A percentile compares a stretch with the other conserved stretches of the same genome.
Evolutionary conservation across 306 rosid species (phyloP).

Genomic region (Sphenostylis stenocarpa): DNA sequence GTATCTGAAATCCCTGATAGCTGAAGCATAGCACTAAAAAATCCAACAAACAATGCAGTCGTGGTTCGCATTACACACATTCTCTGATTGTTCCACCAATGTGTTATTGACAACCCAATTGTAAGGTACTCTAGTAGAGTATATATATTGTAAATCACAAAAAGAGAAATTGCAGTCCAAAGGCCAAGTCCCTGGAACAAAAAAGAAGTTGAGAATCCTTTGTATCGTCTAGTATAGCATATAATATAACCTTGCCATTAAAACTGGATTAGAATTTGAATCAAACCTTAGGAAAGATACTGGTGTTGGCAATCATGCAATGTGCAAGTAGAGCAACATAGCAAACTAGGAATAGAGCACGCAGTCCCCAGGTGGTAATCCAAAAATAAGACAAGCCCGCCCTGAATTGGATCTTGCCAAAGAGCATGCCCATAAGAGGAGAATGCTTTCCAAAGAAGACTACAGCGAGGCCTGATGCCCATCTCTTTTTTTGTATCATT

Average conservation of each 20-base stretch:
- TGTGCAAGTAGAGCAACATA: constrained; percentile 58
- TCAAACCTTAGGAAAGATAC: constrained; percentile 64
- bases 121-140: constrained; percentile 40
- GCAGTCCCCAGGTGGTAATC: constrained; percentile 43
- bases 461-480: constrained; percentile 65
- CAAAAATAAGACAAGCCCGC: constrained; percentile 52
- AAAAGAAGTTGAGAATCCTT: neutral
- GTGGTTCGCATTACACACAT: constrained; percentile 52
- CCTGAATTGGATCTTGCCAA: constrained; percentile 56
- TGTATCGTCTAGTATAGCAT: neutral
- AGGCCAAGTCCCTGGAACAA: constrained; percentile 42
- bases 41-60: constrained; percentile 52
- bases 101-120: constrained; percentile 45
- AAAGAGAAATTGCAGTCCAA: constrained; percentile 42
- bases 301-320: constrained; percentile 65
- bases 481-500: constrained; percentile 68
- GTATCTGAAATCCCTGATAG: constrained; percentile 53
- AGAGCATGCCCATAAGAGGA: constrained; percentile 49
- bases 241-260: neutral
- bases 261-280: constrained; percentile 4
- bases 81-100: constrained; percentile 82
- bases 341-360: constrained; percentile 40
- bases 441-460: constrained; percentile 48
- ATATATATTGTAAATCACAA: constrained; percentile 33
- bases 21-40: constrained; percentile 46